Base-by-base conservation (phyloP, 805 yeast genomes). In the Saccharomyces paradoxus region DNA sequence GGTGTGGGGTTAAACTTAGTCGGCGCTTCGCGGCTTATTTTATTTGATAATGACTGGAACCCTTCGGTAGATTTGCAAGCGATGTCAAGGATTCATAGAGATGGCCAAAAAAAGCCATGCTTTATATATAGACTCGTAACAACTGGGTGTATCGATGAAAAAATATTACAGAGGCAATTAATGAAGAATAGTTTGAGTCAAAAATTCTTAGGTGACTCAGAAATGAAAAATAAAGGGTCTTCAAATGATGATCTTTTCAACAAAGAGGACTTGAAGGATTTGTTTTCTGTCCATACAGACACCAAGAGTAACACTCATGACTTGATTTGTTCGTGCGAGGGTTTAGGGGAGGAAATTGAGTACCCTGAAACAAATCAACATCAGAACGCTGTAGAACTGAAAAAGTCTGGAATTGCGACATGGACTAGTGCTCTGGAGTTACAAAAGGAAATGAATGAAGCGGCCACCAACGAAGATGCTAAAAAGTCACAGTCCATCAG, bases 11-110 rank as follows among this genome's bases (percentile, higher is more conserved):
- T 94, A 46, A 94, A 94, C 64, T 73, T 94, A 32, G 79, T 88
- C 32, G 99, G 98, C 0, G 99, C 96, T 0, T 88, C 96, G 0
- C 60, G 98, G 28, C 71, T 94, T 46, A 77, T 94, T 4, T 71
- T 94, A 24, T 86, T 88, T 64, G 99, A 94, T 66, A 89, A 94
- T 59, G 98, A 94, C 65, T 94, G 99, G 99, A 94, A 94, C 59
- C 99, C 99, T 0, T 82, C 97, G 0, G 78, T 85, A 12, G 99
- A 94, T 65, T 68, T 87, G 32, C 99, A 94, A 68, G 96, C 97
- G 0, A 88, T 92, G 95, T 96, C 97, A 1, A 74, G 99, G 58
- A 84, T 94, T 6, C 96, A 92, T 65, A 76, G 99, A 62, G 97
- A 92, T 68, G 99, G 99, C 0, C 99, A 94, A 67, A 80, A 71